Evolutionary conservation across 2,329 filamentous ascomycete genomes (phyloP), one percentile per base, ranked within the genome.

Genomic region (Teratosphaeria pseudoeucalypti): DNA sequence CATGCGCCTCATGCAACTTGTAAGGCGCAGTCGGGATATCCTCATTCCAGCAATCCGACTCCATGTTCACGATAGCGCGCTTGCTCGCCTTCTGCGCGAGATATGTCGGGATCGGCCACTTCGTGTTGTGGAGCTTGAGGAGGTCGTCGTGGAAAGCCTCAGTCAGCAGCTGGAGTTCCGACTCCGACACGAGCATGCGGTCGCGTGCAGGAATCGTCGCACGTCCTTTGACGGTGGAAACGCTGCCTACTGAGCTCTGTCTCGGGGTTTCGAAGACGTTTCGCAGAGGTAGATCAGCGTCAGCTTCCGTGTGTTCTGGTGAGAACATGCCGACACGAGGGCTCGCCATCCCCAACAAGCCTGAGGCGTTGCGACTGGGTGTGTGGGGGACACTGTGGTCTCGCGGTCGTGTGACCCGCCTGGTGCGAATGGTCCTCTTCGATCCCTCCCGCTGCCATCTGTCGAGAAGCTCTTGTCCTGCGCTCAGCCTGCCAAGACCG

Each of bases 91-190:
- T 27, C 3, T 58, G 58, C 12, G 62, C 62, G 14, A 63, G 60
- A 39, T 63, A 55, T 5, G 60, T 62, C 29, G 55, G 52, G 23
- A 63, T 47, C 11, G 62, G 60, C 54, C 55, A 62, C 49, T 63
- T 62, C 26, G 56, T 60, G 43, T 57, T 49, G 52, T 57, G n/a
- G 12, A 63, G 60, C 16, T 39, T 52, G 10, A 63, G 55, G 14
- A 37, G n/a, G 2, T 58, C 39, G 6, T 60, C 62, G 6, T 49
- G 27, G 56, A 58, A 63, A 14, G 37, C 37, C 12, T 43, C 37
- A 43, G 12, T 43, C 37, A 43, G 37, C 37, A 43, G 37, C 37
- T 43, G 37, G 16, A 43, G 37, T 43, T 43, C 37, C 11, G 37
- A 16, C 12, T 43, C 37, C 6, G 37, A 43, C 5, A 43, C 37